Evolutionary conservation across 2,329 filamentous ascomycete species (phyloP).

Genomic region (Chalaropsis ovoidea): DNA sequence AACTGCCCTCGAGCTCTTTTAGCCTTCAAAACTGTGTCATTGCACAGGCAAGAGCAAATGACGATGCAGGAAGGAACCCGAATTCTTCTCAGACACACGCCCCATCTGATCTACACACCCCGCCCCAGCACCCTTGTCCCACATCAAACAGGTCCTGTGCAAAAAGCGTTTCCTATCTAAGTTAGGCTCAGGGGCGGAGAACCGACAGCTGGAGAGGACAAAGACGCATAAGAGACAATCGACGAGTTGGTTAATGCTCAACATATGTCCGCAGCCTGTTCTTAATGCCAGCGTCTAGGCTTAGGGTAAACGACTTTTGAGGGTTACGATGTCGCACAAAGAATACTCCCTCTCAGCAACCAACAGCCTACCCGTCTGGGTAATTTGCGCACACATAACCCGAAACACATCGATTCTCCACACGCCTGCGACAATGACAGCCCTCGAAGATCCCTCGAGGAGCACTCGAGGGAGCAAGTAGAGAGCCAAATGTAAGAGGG

Average conservation of each 20-base stretch:
- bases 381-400: constrained; percentile 13
- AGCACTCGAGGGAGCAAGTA: background rate
- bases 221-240: background rate
- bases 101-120: background rate
- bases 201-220: background rate
- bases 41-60: no score
- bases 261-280: no score
- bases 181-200: constrained; percentile 18
- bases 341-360: background rate
- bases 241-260: background rate
- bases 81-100: background rate
- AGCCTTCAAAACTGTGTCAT: no score
- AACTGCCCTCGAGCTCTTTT: no score
- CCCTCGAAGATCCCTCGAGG: background rate
- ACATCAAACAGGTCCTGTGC: constrained; percentile 12
- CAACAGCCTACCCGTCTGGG: background rate
- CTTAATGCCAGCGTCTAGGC: background rate
- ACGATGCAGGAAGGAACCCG: background rate
- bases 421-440: background rate
- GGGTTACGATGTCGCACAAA: constrained; percentile 8
- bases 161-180: constrained; percentile 12
- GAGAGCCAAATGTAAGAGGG: background rate
- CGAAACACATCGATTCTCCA: constrained; percentile 5
- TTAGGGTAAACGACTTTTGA: background rate
- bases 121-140: background rate